These are phyloP conservation scores for Dothideomycetidae sp. DNA, from an alignment of 2,329 filamentous ascomycete species.

Conservation along the genomic window DNA sequence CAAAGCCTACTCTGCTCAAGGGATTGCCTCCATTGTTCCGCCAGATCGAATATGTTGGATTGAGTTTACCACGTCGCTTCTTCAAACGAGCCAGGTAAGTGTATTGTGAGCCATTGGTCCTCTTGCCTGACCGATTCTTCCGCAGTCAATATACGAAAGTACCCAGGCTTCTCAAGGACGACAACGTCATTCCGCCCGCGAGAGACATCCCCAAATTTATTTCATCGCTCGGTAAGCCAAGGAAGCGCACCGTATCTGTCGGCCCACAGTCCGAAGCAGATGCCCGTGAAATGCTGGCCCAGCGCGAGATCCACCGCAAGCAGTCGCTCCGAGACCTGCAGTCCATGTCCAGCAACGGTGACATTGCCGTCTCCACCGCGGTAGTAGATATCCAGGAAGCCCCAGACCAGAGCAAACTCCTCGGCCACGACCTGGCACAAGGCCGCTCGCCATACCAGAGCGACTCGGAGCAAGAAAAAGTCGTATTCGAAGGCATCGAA, in stretches of 20 bases:
- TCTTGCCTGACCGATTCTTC: slow-evolving; percentile 1
- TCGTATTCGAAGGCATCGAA: slow-evolving; percentile 72
- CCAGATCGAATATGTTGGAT: slow-evolving; percentile 62
- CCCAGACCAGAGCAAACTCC: slow-evolving; percentile 1
- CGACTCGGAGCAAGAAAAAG: slow-evolving; percentile 29
- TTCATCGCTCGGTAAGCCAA: slow-evolving; percentile 65
- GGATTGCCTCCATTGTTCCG: slow-evolving; percentile 76
- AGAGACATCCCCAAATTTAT: slow-evolving; percentile 74
- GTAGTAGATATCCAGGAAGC: slow-evolving; percentile 8
- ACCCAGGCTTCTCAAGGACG: slow-evolving; percentile 55
- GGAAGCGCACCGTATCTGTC: slow-evolving; percentile 71
- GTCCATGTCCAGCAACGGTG: neutral
- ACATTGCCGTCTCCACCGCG: slow-evolving; percentile 2
- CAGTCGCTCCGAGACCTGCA: slow-evolving; percentile 31
- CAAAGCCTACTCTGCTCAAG: slow-evolving; percentile 70
- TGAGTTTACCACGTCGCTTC: slow-evolving; percentile 74
- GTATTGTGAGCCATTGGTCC: neutral
- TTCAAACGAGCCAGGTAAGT: slow-evolving; percentile 69
- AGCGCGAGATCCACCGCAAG: slow-evolving; percentile 52
- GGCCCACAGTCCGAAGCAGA: slow-evolving; percentile 93
- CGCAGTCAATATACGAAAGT: slow-evolving; percentile 66
- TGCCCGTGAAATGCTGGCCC: slow-evolving; percentile 87
- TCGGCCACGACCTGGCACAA: neutral
- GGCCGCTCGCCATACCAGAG: slow-evolving; percentile 20
- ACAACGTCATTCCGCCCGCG: slow-evolving; percentile 83